Conservation (phyloP, 1,284 basidiomycete genomes). For the Paramarasmius palmivorus region DNA sequence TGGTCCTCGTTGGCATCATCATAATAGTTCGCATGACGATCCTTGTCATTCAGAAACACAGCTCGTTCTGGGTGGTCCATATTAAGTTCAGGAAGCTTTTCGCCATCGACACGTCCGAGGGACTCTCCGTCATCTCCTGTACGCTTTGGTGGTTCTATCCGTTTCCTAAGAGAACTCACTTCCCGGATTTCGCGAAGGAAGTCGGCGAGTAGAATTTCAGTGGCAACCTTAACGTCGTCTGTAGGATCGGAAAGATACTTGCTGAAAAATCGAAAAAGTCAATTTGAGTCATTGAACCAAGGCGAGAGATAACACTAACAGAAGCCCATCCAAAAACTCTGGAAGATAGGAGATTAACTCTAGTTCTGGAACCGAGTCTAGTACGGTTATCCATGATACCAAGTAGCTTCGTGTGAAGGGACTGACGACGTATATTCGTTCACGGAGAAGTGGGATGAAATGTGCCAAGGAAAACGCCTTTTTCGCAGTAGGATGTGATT, state of each 20-base stretch:
- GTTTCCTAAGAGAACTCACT: slow-evolving; percentile 72
- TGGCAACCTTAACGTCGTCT: slow-evolving; percentile 90
- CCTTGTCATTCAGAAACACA: slow-evolving; percentile 55
- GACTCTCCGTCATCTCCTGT: slow-evolving; percentile 40
- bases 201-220: slow-evolving; percentile 89
- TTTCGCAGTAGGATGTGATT: slow-evolving; percentile 46
- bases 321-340: slow-evolving; percentile 90
- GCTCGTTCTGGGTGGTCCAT: slow-evolving; percentile 50
- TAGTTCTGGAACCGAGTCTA: slow-evolving; percentile 96
- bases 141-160: slow-evolving; percentile 51
- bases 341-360: slow-evolving; percentile 95
- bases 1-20: slow-evolving; percentile 46
- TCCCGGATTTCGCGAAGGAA: slow-evolving; percentile 93
- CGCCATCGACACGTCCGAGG: slow-evolving; percentile 41
- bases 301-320: slow-evolving; percentile 57
- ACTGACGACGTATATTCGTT: slow-evolving; percentile 93
- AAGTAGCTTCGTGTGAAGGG: slow-evolving; percentile 97
- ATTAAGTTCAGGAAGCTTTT: slow-evolving; percentile 49
- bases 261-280: slow-evolving; percentile 39
- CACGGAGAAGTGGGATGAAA: slow-evolving; percentile 92
- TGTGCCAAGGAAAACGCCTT: slow-evolving; percentile 92
- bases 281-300: not conserved
- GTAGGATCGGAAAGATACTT: slow-evolving; percentile 96
- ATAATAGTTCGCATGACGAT: slow-evolving; percentile 44
- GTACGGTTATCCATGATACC: slow-evolving; percentile 94